Evolutionary conservation across 305 asterid genomes (phyloP).

Genomic region (Fraxinus sp.): DNA sequence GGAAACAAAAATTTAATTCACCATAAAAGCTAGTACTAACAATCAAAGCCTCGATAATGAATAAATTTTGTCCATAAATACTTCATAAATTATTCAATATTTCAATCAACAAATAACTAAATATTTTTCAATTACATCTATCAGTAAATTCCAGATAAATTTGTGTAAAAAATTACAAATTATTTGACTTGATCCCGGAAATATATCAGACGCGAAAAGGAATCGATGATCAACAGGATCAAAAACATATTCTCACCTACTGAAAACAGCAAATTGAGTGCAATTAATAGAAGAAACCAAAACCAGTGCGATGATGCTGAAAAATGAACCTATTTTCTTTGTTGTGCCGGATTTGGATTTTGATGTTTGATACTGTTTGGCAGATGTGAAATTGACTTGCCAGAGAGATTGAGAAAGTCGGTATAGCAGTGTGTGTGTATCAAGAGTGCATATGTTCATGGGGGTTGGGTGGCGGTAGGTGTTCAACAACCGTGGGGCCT

Average conservation of each 20-base stretch:
- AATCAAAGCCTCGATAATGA: background rate
- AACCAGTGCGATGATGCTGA: background rate
- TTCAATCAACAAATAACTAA: background rate
- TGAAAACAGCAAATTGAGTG: background rate
- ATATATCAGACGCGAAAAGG: background rate
- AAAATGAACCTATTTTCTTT: background rate
- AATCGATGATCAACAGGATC: background rate
- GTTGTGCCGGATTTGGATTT: background rate
- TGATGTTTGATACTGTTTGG: background rate
- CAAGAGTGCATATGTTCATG: background rate
- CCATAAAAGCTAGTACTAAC: background rate
- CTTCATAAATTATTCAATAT: background rate
- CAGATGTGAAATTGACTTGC: background rate
- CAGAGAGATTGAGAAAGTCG: background rate
- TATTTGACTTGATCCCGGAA: background rate
- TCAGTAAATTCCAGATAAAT: background rate
- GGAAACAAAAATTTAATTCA: background rate
- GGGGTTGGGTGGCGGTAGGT: background rate
- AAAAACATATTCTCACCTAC: background rate
- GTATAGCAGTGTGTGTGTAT: background rate
- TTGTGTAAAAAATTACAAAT: background rate
- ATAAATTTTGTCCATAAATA: background rate
- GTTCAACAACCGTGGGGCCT: background rate
- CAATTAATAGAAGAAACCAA: background rate
- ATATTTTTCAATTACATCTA: background rate